Evolutionary conservation across 495 filamentous ascomycete species (phyloP), one percentile per base, ranked within the genome.

Genomic region (Aspergillus sparsus): DNA sequence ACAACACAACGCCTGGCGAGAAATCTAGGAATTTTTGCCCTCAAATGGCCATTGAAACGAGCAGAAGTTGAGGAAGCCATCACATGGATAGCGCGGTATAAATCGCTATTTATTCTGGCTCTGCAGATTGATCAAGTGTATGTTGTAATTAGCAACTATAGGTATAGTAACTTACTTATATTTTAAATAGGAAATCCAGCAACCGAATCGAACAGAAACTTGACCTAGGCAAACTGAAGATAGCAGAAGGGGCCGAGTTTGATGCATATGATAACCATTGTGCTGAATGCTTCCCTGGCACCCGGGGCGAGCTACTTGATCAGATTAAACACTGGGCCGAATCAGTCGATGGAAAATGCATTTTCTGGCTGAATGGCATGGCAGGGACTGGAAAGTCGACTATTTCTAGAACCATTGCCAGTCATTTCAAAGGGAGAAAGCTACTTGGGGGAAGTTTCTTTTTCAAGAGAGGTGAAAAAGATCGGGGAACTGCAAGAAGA

Each of bases 1-100:
- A 66, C 63, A 62, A 35, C 53, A 60, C 49, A 54, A 37, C 67
- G 63, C 45, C n/a, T 49, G 16, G 67, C 71, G 65, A 72, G 62
- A 51, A 68, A 60, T 59, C 51, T 67, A n/a, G 73, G 71, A 47
- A 39, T 72, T 42, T 69, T 70, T 62, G 66, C 73, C 52, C 68
- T 77, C 32, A 77, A 73, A 58, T 81, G 73, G 77, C 77, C 71
- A 9, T 71, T 82, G 46, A 67, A 70, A 52, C 71, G 69, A 33
- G 68, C 70, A 54, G 69, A 75, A 49, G 69, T 78, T 33, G 69
- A 77, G 31, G 66, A 71, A 46, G 61, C 67, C 8, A 68, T 78
- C 51, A 36, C 47, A 42, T 62, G 68, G 52, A 61, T 82, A 50
- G 60, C 71, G 44, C 57, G 66, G 58, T 71, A 72, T 50, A 70